Evolutionary conservation across 768 basidiomycete genomes (phyloP), one percentile per base, ranked within the genome.

Genomic region (Amanita fuliginea): DNA sequence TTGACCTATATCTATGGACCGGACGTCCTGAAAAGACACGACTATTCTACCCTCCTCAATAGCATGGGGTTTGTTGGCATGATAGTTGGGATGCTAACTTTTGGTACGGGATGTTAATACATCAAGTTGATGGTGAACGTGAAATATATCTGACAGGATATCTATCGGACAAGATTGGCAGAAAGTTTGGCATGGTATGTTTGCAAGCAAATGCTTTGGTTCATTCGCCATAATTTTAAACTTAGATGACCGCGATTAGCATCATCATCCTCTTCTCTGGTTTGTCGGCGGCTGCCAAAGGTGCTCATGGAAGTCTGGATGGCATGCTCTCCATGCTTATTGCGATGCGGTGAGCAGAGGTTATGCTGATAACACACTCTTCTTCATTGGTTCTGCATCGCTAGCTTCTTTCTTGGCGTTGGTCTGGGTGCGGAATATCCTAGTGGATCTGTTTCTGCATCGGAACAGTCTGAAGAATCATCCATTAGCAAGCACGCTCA

Each of bases 351-450:
- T 84, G 55, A 56, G 67, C 61, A 24, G 32, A 13, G 28, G 33
- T 35, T 18, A 10, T 33, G 28, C 24, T 19, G 30, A 45, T 34
- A 30, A 14, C 32, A 39, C 6, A 4, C 11, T 16, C 28, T 19
- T 11, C 35, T 30, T 49, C 32, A 37, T 34, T 0, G 24, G 22
- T 6, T 22, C 3, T 39, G 13, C 21, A 5, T 3, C 48, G 39
- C 32, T 24, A 89, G 89, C 6, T 94, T 94, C 71, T 64, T 96
- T 1, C 72, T 93, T 40, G 94, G 94, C 33, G 83, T 94, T 47
- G 92, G 92, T 19, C 74, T 92, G 0, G 88, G 90, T 4, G 87
- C 86, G 4, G 87, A 89, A 62, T 94, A 94, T 55, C 93, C 93
- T 6, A 89, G 88, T 54, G 92, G 93, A 21, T 86, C 84, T 0